Conservation (phyloP, 305 asterid genomes). For the Solanum chacoense region DNA sequence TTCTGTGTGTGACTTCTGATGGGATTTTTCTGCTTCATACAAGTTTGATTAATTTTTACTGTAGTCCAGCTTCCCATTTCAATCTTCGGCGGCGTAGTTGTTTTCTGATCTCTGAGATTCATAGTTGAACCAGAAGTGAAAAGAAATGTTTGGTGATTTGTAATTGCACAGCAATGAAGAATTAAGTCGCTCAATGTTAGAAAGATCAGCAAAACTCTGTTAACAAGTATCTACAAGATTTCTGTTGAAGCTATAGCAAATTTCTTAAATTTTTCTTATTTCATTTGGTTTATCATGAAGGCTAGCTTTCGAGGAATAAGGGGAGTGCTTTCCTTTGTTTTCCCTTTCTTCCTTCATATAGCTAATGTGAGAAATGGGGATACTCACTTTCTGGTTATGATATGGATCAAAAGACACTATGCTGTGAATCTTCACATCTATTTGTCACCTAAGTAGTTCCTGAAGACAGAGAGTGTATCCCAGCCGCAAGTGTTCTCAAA, state of each 20-base stretch:
- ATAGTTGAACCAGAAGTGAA: conserved; percentile 18
- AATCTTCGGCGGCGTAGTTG: conserved; percentile 24
- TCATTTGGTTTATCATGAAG: background rate
- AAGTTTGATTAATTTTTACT: conserved; percentile 36
- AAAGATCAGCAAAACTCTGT: background rate
- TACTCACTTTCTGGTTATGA: background rate
- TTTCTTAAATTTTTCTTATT: background rate
- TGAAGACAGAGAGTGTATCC: background rate
- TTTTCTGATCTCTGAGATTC: conserved; percentile 21
- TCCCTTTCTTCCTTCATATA: background rate
- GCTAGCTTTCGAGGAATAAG: background rate
- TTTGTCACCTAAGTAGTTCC: background rate
- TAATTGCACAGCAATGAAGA: conserved; percentile 2
- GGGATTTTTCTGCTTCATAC: conserved; percentile 20
- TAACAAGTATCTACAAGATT: background rate
- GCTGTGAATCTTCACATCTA: background rate
- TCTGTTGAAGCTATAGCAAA: background rate
- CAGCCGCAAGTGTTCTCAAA: background rate
- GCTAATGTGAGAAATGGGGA: background rate
- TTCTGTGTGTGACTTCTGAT: conserved; percentile 25
- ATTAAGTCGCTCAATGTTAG: background rate
- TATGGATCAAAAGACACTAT: background rate
- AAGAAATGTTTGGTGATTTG: conserved; percentile 2
- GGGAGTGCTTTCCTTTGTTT: background rate
- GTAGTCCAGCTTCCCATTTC: conserved; percentile 64